These are phyloP conservation scores for Lactarius quietus DNA, from an alignment of 768 basidiomycete species.

Conservation along the genomic window DNA sequence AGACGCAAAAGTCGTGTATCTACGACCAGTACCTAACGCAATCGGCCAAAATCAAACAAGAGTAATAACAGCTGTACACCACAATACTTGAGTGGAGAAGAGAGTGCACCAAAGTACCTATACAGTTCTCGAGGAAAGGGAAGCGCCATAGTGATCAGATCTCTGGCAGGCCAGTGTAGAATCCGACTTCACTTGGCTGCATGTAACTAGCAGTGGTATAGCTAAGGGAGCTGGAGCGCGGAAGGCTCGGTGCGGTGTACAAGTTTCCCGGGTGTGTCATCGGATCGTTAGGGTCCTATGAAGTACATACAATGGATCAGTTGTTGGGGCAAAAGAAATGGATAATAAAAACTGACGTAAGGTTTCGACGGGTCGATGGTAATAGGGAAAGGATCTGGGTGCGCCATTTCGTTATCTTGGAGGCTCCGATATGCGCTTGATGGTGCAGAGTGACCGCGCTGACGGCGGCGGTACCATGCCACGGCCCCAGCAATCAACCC, in stretches of 20 bases:
- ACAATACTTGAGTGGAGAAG: neutral
- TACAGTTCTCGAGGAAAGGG: neutral
- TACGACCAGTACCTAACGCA: neutral
- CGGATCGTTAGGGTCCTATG: slow-evolving; percentile 26
- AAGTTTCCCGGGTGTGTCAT: slow-evolving; percentile 18
- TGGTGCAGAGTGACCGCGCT: slow-evolving; percentile 28
- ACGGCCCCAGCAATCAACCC: slow-evolving; percentile 39
- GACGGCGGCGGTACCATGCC: slow-evolving; percentile 40
- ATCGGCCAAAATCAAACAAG: neutral
- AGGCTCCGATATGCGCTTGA: slow-evolving; percentile 23
- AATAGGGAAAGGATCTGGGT: neutral
- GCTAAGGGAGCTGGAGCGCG: neutral
- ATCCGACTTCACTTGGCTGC: neutral
- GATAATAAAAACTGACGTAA: slow-evolving; percentile 17
- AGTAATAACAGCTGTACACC: neutral
- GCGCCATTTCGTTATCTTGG: neutral
- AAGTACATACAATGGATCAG: neutral
- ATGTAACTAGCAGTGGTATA: neutral
- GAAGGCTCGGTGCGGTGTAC: neutral
- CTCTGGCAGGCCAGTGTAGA: slow-evolving; percentile 22
- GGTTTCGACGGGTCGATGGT: neutral
- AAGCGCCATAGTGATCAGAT: neutral
- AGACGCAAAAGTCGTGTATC: neutral
- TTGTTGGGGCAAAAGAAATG: neutral
- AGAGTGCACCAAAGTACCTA: neutral